These are phyloP conservation scores for Penstemon eatonii DNA, from an alignment of 257 asterid genomes.

Conservation along the genomic window DNA sequence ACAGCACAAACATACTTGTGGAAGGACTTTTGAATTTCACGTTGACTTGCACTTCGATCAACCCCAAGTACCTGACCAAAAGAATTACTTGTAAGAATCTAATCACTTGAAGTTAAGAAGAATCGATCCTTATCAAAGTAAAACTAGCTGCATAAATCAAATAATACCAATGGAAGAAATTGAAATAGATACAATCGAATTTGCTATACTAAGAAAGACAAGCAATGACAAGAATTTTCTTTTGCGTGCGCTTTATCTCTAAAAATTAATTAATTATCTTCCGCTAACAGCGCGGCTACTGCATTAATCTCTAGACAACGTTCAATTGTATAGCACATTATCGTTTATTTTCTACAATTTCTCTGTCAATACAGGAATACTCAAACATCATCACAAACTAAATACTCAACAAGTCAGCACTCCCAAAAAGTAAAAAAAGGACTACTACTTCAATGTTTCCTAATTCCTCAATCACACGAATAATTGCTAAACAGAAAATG, in stretches of 20 bases:
- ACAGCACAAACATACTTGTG: slow-evolving; percentile 67
- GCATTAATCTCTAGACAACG: no score
- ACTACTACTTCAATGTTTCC: no score
- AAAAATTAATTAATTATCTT: not conserved
- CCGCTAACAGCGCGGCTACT: not conserved
- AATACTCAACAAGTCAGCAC: not conserved
- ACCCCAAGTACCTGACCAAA: slow-evolving; percentile 83
- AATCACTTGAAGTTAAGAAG: not conserved
- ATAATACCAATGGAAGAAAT: not conserved
- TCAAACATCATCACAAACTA: not conserved
- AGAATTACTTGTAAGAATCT: slow-evolving; percentile 16
- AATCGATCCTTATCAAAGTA: not conserved
- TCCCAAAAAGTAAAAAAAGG: not conserved
- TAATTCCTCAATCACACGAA: not conserved
- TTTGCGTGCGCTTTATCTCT: not conserved
- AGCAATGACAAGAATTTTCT: not conserved
- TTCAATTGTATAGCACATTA: not conserved
- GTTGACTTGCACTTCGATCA: slow-evolving; percentile 71
- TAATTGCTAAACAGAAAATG: not conserved
- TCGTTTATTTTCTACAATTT: not conserved
- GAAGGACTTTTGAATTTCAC: slow-evolving; percentile 93
- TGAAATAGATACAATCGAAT: no score
- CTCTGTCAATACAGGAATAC: not conserved
- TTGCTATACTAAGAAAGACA: not conserved
- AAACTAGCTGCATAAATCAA: slow-evolving; percentile 8